Evolutionary conservation across 2,329 filamentous ascomycete genomes (phyloP), one percentile per base, ranked within the genome.

Genomic region (Sarocladium strictum): DNA sequence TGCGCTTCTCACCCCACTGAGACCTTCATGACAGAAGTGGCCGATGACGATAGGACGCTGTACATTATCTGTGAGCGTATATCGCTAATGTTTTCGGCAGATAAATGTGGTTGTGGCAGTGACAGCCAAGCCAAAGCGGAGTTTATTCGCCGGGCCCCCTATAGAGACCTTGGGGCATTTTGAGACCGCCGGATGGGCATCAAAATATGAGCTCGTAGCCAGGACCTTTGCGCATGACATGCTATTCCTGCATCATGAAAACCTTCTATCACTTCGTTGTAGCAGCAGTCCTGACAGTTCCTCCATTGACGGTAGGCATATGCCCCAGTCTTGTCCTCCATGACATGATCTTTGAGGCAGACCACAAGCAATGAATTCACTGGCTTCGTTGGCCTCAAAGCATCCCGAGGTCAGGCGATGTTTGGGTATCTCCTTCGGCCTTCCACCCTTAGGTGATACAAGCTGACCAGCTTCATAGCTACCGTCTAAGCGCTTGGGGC

Each of bases 401-500:
- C 43, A 27, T 15, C 43, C 43, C 10, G 9, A 26, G 6, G 21
- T 47, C 3, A 47, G 24, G 24, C 24, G 29, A 29, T 47, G 43
- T 23, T 24, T 47, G 6, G 43, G 43, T 3, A 15, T 47, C 5
- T 24, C 43, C 17, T 47, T 47, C 24, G 43, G 43, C 24, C 5
- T 9, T n/a, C 43, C 43, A n/a, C 43, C 43, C 17, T 11, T 47
- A 3, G 24, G 43, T 9, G n/a, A 47, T 3, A 47, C 15, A 24
- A 21, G 43, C n/a, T n/a, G n/a, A n/a, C n/a, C n/a, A n/a, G n/a
- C n/a, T 11, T 27, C 11, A 12, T 17, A 47, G 43, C 66, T 79
- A 74, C 57, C 71, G 74, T 1, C 32, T 72, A 37, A 71, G 69
- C 55, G 66, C 75, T 55, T 72, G 75, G 40, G 72, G 72, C 26